These are phyloP conservation scores for Martiniozyma abietophila DNA, from an alignment of 805 yeast genomes.

Conservation along the genomic window DNA sequence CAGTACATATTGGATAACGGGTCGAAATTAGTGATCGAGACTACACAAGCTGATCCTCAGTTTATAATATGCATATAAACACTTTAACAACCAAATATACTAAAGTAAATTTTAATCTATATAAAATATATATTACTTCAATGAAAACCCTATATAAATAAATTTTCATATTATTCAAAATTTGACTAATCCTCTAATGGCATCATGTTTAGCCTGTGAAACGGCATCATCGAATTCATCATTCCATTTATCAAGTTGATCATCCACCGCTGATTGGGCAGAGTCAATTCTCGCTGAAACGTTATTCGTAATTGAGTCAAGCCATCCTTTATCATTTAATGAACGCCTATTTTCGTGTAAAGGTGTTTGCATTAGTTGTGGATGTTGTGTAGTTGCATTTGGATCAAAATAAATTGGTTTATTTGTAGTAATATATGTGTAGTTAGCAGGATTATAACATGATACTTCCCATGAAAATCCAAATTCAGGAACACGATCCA, in stretches of 20 bases:
- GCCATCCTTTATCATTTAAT: conserved; percentile 8
- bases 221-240: conserved; percentile 26
- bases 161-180: no score
- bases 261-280: conserved; percentile 18
- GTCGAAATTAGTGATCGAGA: no score
- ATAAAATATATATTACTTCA: no score
- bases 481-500: conserved; percentile 38
- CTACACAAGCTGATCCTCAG: no score
- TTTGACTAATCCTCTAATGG: conserved; percentile 26
- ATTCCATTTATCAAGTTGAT: conserved; percentile 21
- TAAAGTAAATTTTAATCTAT: no score
- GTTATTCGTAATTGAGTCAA: conserved; percentile 9
- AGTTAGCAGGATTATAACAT: conserved; percentile 29
- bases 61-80: no score
- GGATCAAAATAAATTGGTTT: conserved; percentile 27
- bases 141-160: no score
- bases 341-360: conserved; percentile 9
- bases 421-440: conserved; percentile 18
- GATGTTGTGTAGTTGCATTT: conserved; percentile 23
- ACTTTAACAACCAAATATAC: no score
- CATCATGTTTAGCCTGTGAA: conserved; percentile 21
- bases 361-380: conserved; percentile 16
- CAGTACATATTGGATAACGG: no score
- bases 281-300: conserved; percentile 20
- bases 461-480: conserved; percentile 41